Conservation (phyloP, 2,329 filamentous ascomycete species). For the Colletotrichum theobromicola region DNA sequence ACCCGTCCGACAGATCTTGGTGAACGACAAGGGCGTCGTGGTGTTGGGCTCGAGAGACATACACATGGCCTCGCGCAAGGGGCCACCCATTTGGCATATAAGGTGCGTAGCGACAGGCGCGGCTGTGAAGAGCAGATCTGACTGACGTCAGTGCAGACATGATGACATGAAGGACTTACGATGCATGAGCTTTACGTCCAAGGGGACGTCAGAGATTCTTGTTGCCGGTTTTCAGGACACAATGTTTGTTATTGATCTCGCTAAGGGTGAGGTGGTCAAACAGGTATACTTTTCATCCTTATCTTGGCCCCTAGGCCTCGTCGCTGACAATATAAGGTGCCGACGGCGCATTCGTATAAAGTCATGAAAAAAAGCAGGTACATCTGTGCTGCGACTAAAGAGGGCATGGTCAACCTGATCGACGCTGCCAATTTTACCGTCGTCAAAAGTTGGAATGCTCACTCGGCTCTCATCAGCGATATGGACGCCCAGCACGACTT, state of each 20-base stretch:
- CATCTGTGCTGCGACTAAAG: conserved; percentile 88
- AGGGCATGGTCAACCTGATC: conserved; percentile 83
- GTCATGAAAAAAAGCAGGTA: conserved; percentile 92
- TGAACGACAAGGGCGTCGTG: conserved; percentile 90
- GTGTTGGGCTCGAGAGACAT: conserved; percentile 83
- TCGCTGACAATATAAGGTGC: conserved; percentile 56
- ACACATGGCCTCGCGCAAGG: conserved; percentile 86
- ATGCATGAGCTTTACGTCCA: conserved; percentile 95
- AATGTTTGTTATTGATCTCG: conserved; percentile 79
- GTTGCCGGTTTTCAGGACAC: conserved; percentile 85
- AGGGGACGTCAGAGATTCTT: conserved; percentile 81
- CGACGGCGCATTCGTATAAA: conserved; percentile 79
- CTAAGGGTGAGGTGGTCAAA: conserved; percentile 75
- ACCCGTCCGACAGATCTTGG: conserved; percentile 83
- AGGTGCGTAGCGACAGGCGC: conserved; percentile 53
- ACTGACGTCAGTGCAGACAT: conserved; percentile 48
- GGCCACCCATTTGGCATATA: conserved; percentile 88
- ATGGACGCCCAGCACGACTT: conserved; percentile 98
- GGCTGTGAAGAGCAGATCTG: neutral
- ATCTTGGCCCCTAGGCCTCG: neutral
- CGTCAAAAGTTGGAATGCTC: conserved; percentile 88
- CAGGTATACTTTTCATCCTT: conserved; percentile 47
- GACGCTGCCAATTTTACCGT: conserved; percentile 80
- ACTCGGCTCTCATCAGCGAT: conserved; percentile 87
- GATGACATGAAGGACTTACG: conserved; percentile 83